Conservation (phyloP, 768 basidiomycete species). For the Xerocomus spinulosus region DNA sequence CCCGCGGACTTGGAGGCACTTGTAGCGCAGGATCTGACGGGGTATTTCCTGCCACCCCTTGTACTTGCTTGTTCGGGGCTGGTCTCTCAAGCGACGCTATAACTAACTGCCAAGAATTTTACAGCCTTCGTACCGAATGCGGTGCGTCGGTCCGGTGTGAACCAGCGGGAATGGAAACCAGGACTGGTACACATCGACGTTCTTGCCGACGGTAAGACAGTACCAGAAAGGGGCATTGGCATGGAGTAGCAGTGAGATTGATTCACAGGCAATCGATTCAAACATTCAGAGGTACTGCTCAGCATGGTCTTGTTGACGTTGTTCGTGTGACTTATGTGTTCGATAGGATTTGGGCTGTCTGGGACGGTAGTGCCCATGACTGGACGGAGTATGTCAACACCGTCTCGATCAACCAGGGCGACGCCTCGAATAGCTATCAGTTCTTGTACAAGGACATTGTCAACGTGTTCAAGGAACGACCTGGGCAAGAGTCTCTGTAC, state of each 20-base stretch:
- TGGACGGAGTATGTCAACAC: constrained; percentile 86
- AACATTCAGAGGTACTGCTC: constrained; percentile 38
- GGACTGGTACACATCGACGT: constrained; percentile 75
- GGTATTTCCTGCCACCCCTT: constrained; percentile 84
- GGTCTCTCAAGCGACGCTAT: constrained; percentile 52
- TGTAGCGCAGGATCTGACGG: constrained; percentile 81
- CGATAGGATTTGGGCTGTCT: constrained; percentile 76
- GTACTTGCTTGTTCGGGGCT: constrained; percentile 68
- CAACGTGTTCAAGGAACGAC: constrained; percentile 69
- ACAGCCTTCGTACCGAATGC: constrained; percentile 57
- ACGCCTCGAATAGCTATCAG: constrained; percentile 40
- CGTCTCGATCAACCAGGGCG: constrained; percentile 43
- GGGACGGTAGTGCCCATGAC: constrained; percentile 72
- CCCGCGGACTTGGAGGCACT: constrained; percentile 59
- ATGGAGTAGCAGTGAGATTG: constrained; percentile 44
- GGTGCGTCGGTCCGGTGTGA: constrained; percentile 67
- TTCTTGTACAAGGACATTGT: constrained; percentile 68
- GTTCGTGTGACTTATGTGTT: background rate
- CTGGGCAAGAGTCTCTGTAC: constrained; percentile 63
- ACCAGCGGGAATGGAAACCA: constrained; percentile 40
- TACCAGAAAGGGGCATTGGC: constrained; percentile 85
- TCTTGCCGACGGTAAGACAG: constrained; percentile 69
- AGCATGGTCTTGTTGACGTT: background rate
- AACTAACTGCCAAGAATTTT: constrained; percentile 60
- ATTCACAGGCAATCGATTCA: constrained; percentile 44